These are phyloP conservation scores for Skeletonema potamos DNA, from an alignment of 108 stramenopile genomes.

Conservation along the genomic window DNA sequence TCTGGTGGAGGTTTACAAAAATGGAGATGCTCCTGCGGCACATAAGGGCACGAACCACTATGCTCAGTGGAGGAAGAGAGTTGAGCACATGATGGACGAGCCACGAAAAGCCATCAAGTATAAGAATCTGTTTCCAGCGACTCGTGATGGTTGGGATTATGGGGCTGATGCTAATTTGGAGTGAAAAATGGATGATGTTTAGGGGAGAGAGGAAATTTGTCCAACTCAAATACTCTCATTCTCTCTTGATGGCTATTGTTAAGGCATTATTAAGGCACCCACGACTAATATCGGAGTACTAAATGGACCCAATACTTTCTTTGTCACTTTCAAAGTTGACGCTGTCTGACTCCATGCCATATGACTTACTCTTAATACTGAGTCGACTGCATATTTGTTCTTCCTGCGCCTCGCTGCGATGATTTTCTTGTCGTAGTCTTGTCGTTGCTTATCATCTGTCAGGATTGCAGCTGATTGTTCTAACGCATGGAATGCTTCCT, in stretches of 20 bases:
- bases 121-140: slow-evolving; percentile 44
- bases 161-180: slow-evolving; percentile 22
- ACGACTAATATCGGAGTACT: slow-evolving; percentile 61
- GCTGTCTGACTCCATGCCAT: slow-evolving; percentile 9
- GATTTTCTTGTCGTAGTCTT: slow-evolving; percentile 59
- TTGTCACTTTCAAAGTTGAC: slow-evolving; percentile 19
- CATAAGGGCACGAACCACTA: slow-evolving; percentile 63
- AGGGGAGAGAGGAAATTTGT: too few species aligned
- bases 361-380: slow-evolving; percentile 12
- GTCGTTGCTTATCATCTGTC: slow-evolving; percentile 50
- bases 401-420: slow-evolving; percentile 32
- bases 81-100: slow-evolving; percentile 65
- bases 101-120: slow-evolving; percentile 53
- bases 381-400: slow-evolving; percentile 29
- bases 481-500: slow-evolving; percentile 82
- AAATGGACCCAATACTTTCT: slow-evolving; percentile 63
- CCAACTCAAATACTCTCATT: too few species aligned
- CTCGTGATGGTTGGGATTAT: slow-evolving; percentile 48
- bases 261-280: slow-evolving; percentile 44
- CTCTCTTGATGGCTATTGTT: neutral
- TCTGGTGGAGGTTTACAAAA: slow-evolving; percentile 57
- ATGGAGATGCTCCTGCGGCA: slow-evolving; percentile 43
- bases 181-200: neutral
- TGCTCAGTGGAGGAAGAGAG: slow-evolving; percentile 45
- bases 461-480: slow-evolving; percentile 70